Base-by-base conservation (phyloP, 306 rosid species). In the Fagus sylvatica region DNA sequence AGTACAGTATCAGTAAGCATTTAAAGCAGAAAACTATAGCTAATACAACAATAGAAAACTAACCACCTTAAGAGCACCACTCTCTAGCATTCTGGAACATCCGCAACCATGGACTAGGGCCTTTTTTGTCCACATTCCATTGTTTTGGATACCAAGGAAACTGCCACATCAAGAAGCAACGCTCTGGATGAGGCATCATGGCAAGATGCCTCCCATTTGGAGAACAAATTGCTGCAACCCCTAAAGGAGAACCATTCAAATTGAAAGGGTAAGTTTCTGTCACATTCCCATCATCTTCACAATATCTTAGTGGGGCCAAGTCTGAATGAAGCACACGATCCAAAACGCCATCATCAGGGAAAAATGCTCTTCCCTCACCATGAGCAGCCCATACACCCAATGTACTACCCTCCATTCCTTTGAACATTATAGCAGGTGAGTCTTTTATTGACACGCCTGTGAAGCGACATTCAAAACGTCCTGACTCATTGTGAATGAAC, bases 181-280 rank as follows among this genome's bases (percentile, higher is more conserved):
- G 95, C 78, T 93, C 98, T 1, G 97, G 98, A 81, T 93, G 98
- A 87, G 98, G 98, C 98, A 93, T 93, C 93, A 93, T 90, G 53
- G 97, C 98, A 59, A 93, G 93, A 85, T 93, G 98, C 81, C 98
- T 81, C 51, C 98, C 98, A 73, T 94, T 90, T 7, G 96, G 96
- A 22, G 98, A 94, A 83, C 98, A 94, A 83, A 94, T 89, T 53
- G 97, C 97, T 0, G 97, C 97, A 55, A 91, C 78, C 48, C 97
- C 98, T 16, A 91, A 79, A 7, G 98, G 96, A 76, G 98, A 94
- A 54, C 98, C 98, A 74, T 91, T 94, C 60, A 85, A 68, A 83
- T 91, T 94, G 88, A 94, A 94, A 49, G 98, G 98, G 80, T 94
- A 94, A 3, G 62, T 59, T 83, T 90, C 96, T 1, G 98, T 89